These are phyloP conservation scores for Cystofilobasidium macerans DNA, from an alignment of 768 basidiomycete species.

Conservation along the genomic window DNA sequence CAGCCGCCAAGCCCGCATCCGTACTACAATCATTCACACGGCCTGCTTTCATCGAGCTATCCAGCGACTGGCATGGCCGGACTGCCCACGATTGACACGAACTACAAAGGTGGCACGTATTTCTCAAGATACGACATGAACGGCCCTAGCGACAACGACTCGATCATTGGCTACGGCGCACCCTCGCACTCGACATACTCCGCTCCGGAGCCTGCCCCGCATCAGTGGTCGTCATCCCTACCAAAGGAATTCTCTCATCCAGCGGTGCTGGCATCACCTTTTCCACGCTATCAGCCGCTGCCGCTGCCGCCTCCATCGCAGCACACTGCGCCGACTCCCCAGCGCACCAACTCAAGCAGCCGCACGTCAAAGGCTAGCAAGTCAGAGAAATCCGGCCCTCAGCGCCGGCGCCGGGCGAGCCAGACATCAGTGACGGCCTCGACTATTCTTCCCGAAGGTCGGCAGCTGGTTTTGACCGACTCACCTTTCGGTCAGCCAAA, in stretches of 20 bases:
- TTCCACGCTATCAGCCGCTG: background rate
- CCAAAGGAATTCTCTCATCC: background rate
- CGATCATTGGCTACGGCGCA: background rate
- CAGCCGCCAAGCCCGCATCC: background rate
- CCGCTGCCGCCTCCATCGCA: background rate
- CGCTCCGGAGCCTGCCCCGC: background rate
- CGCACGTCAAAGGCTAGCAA: background rate
- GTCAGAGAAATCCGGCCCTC: background rate
- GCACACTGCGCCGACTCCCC: no score
- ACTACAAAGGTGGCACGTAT: background rate
- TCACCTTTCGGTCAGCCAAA: background rate
- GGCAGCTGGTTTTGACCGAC: background rate
- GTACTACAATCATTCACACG: background rate
- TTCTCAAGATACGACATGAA: background rate
- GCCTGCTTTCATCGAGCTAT: background rate
- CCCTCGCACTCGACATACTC: background rate
- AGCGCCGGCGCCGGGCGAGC: background rate
- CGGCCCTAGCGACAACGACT: background rate
- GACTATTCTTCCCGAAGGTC: background rate
- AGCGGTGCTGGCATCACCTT: background rate
- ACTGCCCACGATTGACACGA: background rate
- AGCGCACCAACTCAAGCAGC: no score
- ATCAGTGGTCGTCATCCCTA: constrained; percentile 4
- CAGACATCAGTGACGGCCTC: background rate
- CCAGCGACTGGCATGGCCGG: background rate